phyloP scores from a whole-genome alignment of 1,139 yeast species.

The Arxiozyma slooffiae region DNA sequence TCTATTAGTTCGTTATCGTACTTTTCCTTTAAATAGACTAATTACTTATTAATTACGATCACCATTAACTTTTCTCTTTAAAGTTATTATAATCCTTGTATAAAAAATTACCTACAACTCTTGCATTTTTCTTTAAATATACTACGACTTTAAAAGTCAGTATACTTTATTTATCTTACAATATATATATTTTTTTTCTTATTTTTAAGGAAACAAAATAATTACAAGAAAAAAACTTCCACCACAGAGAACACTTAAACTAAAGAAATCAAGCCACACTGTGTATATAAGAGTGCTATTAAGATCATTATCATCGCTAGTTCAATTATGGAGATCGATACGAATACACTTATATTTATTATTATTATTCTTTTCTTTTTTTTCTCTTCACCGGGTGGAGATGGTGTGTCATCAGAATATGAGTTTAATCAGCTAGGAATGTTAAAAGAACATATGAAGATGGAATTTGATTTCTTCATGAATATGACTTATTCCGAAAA shows the following conservation, averaged over 20 bases:
- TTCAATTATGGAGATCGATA: slow-evolving; percentile 25
- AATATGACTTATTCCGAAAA: slow-evolving; percentile 42
- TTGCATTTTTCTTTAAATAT: not conserved
- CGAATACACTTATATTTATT: slow-evolving; percentile 25
- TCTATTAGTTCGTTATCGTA: not conserved
- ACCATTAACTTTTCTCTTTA: not conserved
- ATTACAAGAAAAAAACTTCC: not conserved
- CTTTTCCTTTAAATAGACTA: not conserved
- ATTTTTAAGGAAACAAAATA: not conserved
- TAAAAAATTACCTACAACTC: not conserved
- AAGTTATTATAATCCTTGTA: not conserved
- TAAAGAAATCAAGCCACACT: not conserved
- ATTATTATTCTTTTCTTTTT: slow-evolving; percentile 30
- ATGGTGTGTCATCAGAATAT: slow-evolving; percentile 35
- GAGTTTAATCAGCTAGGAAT: slow-evolving; percentile 25
- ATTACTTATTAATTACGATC: no score
- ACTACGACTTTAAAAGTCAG: no score
- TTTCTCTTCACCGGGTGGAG: slow-evolving; percentile 55
- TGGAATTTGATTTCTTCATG: slow-evolving; percentile 31
- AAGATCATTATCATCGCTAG: not conserved
- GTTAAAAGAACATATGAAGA: slow-evolving; percentile 17
- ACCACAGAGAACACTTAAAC: not conserved
- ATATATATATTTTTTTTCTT: no score
- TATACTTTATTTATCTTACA: not conserved
- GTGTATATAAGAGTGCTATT: not conserved